These are phyloP conservation scores for Puccinia novopanici DNA, from an alignment of 1,284 basidiomycete species.

Conservation along the genomic window DNA sequence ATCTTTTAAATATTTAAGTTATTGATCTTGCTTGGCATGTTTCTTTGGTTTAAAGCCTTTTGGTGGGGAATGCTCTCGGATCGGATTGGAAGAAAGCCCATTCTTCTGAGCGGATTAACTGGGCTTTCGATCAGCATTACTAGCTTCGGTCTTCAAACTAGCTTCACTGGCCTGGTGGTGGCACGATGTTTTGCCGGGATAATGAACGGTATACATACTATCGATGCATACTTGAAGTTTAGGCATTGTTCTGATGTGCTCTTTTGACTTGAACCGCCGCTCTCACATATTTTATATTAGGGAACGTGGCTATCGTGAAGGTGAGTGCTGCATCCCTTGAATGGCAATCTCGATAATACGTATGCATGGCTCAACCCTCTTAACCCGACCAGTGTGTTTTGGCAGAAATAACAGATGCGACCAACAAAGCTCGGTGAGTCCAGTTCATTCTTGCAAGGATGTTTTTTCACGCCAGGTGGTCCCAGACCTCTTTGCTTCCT, in stretches of 20 bases:
- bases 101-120: conserved; percentile 51
- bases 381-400: conserved; percentile 43
- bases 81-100: conserved; percentile 52
- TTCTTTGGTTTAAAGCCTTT: no score
- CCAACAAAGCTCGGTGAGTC: conserved; percentile 45
- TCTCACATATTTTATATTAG: no score
- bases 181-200: conserved; percentile 39
- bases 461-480: no score
- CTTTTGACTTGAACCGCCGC: no score
- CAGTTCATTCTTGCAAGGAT: neutral
- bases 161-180: conserved; percentile 42
- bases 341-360: no score
- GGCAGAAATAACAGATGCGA: conserved; percentile 44
- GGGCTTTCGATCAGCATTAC: conserved; percentile 52
- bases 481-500: no score
- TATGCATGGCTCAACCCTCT: no score
- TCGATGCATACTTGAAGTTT: neutral
- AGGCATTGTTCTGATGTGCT: neutral
- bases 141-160: conserved; percentile 49
- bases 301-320: conserved; percentile 30
- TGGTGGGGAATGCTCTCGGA: conserved; percentile 53
- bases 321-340: neutral
- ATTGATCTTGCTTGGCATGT: no score
- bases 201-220: conserved; percentile 36
- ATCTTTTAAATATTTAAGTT: no score